Evolutionary conservation across 1,284 basidiomycete species (phyloP).

Genomic region (Cutaneotrichosporon cutaneum): DNA sequence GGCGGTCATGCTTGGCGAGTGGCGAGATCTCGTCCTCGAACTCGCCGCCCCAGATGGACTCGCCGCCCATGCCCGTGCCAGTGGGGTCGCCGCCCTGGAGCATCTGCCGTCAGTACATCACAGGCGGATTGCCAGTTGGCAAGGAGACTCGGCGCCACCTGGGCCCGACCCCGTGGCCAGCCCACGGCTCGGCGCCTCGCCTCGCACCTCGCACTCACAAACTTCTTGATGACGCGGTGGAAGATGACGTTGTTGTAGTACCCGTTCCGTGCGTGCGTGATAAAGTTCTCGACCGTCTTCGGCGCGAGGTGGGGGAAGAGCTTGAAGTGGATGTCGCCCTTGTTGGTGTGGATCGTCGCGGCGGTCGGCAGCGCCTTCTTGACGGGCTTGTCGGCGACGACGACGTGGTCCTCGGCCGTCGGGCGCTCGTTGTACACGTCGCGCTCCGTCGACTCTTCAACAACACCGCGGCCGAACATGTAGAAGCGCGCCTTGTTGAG

Average conservation of each 20-base stretch:
- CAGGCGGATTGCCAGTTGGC: not conserved
- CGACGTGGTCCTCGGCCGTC: constrained; percentile 88
- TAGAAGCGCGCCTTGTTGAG: constrained; percentile 95
- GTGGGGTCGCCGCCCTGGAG: constrained; percentile 93
- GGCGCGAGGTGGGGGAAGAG: constrained; percentile 90
- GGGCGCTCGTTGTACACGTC: constrained; percentile 99
- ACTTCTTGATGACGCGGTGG: constrained; percentile 97
- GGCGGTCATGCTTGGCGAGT: constrained; percentile 86
- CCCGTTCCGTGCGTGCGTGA: constrained; percentile 81
- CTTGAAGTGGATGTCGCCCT: constrained; percentile 89
- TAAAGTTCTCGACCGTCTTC: constrained; percentile 96
- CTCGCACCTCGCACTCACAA: constrained; percentile 56
- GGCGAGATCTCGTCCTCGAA: constrained; percentile 96
- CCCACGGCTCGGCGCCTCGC: not conserved
- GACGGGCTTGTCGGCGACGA: constrained; percentile 57
- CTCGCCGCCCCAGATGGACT: constrained; percentile 87
- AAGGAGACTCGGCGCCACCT: not conserved
- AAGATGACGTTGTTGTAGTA: constrained; percentile 95
- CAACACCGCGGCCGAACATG: constrained; percentile 88
- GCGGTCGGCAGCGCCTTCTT: constrained; percentile 63
- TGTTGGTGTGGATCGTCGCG: constrained; percentile 83
- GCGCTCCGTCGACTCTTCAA: constrained; percentile 84
- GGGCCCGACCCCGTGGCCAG: not conserved
- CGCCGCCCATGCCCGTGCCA: constrained; percentile 80
- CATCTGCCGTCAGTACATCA: constrained; percentile 60